Conservation (phyloP, 306 rosid genomes). For the Quercus wislizeni region DNA sequence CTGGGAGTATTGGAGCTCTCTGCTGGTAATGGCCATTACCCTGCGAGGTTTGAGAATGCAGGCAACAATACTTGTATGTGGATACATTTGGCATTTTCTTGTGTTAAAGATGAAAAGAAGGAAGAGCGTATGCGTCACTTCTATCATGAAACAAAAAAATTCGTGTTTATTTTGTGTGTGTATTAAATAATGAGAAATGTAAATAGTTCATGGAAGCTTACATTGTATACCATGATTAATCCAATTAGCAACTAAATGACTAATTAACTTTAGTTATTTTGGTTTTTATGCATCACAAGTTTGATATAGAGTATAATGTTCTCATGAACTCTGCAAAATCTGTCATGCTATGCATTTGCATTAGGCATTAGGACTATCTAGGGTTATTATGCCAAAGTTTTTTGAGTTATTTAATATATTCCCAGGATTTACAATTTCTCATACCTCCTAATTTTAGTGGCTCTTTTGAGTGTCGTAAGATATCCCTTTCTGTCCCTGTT, state of each 20-base stretch:
- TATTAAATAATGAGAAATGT: background rate
- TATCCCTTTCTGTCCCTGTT: background rate
- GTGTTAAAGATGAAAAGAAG: background rate
- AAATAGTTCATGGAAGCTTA: slow-evolving; percentile 6
- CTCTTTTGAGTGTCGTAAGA: slow-evolving; percentile 1
- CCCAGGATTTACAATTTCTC: background rate
- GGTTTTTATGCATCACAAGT: background rate
- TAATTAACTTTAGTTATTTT: background rate
- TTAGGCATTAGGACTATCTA: background rate
- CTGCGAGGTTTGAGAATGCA: slow-evolving; percentile 45
- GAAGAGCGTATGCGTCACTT: background rate
- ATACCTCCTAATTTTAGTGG: background rate
- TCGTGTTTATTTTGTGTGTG: too few species aligned
- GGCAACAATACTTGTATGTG: slow-evolving; percentile 23
- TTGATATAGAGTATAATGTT: background rate
- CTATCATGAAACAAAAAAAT: too few species aligned
- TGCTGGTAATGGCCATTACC: slow-evolving; percentile 40
- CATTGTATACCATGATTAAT: slow-evolving; percentile 13
- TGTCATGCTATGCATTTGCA: background rate
- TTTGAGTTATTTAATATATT: background rate
- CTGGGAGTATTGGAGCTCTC: slow-evolving; percentile 47
- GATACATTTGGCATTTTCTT: background rate
- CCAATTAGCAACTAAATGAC: background rate
- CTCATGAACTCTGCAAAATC: background rate
- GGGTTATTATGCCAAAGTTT: background rate